Evolutionary conservation across 805 yeast genomes (phyloP), one percentile per base, ranked within the genome.

Genomic region (Metschnikowia gelsemii): DNA sequence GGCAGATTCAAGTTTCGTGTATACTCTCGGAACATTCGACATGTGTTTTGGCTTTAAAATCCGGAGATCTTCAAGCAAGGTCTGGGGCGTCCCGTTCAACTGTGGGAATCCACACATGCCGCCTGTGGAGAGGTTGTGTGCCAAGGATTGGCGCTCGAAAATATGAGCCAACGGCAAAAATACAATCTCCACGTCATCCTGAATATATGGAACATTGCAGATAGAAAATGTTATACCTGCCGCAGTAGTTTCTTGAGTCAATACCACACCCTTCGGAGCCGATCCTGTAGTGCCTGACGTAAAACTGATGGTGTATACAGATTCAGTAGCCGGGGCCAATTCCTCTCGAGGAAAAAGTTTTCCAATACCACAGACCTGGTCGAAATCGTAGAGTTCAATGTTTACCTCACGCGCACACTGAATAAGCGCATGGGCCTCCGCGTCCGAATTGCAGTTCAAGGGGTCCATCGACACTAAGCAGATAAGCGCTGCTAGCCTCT

Each of bases 151-250:
- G 26, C 72, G 50, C 45, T 66, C 68, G 44, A 51, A 66, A 16
- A 66, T 63, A 44, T 66, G 72, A 11, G 72, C 68, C 46, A 66
- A 56, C 0, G 72, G 72, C 42, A 66, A 55, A 48, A 63, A 66
- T 9, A 40, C 35, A 13, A 45, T 30, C 29, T 48, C 53, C 35
- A 44, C 37, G 34, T 48, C 55, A 35, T 44, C 38, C 16, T 30
- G 19, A 5, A 45, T 23, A 8, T 37, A 23, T 1, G 52, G 51
- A 8, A 41, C 42, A 31, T 38, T 39, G 30, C 47, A 43, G 14
- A 42, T 28, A n/a, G 51, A 32, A 36, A 52, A 51, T 7, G 44
- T 42, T 22, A 48, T 28, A 2, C 58, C 60, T 21, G 58, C 52
- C 2, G 51, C 55, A 1, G 58, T 54, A 8, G 41, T 43, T 16